Percentiles rank a stretch among this genome's conserved stretches.
These are phyloP conservation scores for Pseudonectria foliicola DNA, from an alignment of 2,329 filamentous ascomycete species.

Conservation along the genomic window DNA sequence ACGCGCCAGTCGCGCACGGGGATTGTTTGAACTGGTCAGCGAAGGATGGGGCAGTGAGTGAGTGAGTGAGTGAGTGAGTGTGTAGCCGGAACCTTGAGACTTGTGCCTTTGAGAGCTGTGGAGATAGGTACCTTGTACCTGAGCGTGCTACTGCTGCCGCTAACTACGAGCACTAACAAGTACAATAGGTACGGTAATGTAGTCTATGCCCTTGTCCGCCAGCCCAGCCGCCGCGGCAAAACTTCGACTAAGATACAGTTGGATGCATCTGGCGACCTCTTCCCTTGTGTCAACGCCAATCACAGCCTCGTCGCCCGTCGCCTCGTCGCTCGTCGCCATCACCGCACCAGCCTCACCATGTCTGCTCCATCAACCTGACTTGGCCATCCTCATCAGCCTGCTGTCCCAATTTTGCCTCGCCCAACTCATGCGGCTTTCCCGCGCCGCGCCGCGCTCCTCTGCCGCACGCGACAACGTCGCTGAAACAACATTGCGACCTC, in stretches of 20 bases:
- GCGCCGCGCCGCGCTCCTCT: constrained; percentile 38
- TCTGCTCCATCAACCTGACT: constrained; percentile 37
- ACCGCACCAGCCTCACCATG: constrained; percentile 32
- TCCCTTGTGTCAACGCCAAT: constrained; percentile 20
- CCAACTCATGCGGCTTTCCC: constrained; percentile 36
- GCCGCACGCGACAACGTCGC: constrained; percentile 40
- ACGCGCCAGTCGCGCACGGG: constrained; percentile 23
- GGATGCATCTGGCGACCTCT: constrained; percentile 17
- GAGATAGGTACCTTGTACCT: constrained; percentile 20
- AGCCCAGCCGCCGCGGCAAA: constrained; percentile 26
- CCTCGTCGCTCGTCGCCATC: too few relatives aligned
- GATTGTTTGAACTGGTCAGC: constrained; percentile 12
- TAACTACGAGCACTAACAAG: too few relatives aligned
- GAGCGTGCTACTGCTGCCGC: too few relatives aligned
- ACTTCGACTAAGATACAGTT: constrained; percentile 30
- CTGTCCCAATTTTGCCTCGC: constrained; percentile 29
- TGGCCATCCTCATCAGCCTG: constrained; percentile 36
- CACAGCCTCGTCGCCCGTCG: constrained; percentile 14
- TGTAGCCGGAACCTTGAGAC: constrained; percentile 14
- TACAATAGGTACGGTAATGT: too few relatives aligned
- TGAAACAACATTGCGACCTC: constrained; percentile 12
- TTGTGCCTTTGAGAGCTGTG: background rate
- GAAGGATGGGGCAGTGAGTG: constrained; percentile 5
- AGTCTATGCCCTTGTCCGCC: constrained; percentile 12
- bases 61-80: too few relatives aligned